These are phyloP conservation scores for Microsporum audouinii DNA, from an alignment of 2,329 filamentous ascomycete genomes.

Conservation along the genomic window DNA sequence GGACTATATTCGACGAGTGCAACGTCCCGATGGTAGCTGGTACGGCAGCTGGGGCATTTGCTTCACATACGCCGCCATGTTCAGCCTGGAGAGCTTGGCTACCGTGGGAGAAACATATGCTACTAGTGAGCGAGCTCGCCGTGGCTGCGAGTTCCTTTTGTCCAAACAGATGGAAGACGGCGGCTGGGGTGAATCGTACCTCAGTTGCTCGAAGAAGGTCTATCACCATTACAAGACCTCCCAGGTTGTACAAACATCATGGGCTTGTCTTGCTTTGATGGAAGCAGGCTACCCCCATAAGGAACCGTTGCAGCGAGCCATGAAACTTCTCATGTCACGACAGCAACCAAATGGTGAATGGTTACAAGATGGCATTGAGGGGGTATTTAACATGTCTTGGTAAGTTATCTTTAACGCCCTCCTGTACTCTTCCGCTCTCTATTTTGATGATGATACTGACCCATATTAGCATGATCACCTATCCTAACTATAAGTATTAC, in stretches of 20 bases:
- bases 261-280: constrained; percentile 72
- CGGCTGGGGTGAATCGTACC: constrained; percentile 92
- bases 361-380: constrained; percentile 90
- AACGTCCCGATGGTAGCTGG: constrained; percentile 79
- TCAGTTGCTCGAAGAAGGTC: constrained; percentile 64
- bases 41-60: constrained; percentile 98
- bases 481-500: constrained; percentile 97
- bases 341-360: constrained; percentile 88
- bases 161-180: constrained; percentile 78
- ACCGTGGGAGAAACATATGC: constrained; percentile 70
- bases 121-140: constrained; percentile 58
- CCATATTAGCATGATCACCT: constrained; percentile 72
- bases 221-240: constrained; percentile 69
- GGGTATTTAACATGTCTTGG: constrained; percentile 97
- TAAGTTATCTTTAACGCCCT: constrained; percentile 32
- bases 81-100: constrained; percentile 76
- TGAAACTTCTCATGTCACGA: constrained; percentile 70
- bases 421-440: not conserved
- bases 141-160: constrained; percentile 75
- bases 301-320: constrained; percentile 58
- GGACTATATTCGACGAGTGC: constrained; percentile 68
- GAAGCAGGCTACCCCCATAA: constrained; percentile 70
- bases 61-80: constrained; percentile 96
- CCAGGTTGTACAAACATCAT: constrained; percentile 89
- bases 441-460: constrained; percentile 18